Evolutionary conservation across 2,329 filamentous ascomycete species (phyloP), one percentile per base, ranked within the genome.

Genomic region (Beauveria sp.): DNA sequence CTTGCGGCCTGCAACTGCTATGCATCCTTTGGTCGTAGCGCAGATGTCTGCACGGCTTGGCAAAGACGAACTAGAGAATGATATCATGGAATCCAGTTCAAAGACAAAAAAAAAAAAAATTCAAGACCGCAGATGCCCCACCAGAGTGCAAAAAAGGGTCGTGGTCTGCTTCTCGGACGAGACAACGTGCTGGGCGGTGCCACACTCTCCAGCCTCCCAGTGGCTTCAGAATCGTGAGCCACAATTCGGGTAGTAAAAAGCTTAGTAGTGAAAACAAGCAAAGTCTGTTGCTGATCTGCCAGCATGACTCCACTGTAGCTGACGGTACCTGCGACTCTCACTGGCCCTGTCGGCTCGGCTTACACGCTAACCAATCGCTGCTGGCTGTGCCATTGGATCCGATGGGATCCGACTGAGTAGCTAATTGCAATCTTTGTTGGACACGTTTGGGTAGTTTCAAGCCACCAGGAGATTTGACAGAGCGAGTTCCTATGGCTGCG

Each of bases 81-180:
- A 53, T 60, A 53, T 60, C 57, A 60, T 60, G 46, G 34, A 34
- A 24, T 40, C 46, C 34, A 58, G 31, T 38, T 52, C 22, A 46
- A 24, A 28, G 34, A 4, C 40, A 26, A 16, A 49, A 18, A 38
- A n/a, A 26, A 24, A 34, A 12, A 34, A 34, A 14, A 14, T 12
- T 1, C 31, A 12, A 34, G 31, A 34, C 12, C 1, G 31, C 31
- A 34, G 31, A 34, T 14, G 31, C 31, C 31, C 31, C 31, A 12
- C 31, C 31, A 34, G 10, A 34, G 12, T 34, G 31, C 31, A n/a
- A 56, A 56, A 31, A 31, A 24, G 42, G 34, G 34, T 42, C 7
- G 51, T 10, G 20, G 18, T 42, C 7, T 18, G 31, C 22, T 42
- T 43, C 51, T 53, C 51, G 34, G 51, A 53, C 34, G 51, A 53